Conservation (phyloP, 1,284 basidiomycete genomes). For the Papiliotrema flavescens region DNA sequence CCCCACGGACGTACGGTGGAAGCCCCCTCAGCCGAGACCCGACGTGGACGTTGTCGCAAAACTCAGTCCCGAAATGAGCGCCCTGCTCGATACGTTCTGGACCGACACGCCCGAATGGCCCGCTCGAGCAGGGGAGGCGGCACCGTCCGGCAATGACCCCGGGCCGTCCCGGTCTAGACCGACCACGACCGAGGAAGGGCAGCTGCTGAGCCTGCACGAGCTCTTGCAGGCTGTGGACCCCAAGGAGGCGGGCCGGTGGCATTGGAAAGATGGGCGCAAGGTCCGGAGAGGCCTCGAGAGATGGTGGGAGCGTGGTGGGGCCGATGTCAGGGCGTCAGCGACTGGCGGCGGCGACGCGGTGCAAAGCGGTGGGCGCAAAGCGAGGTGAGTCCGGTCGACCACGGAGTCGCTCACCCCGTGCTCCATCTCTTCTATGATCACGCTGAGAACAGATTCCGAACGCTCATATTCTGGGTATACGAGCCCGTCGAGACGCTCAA, state of each 20-base stretch:
- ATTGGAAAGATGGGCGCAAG: slow-evolving; percentile 91
- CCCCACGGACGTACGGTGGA: slow-evolving; percentile 25
- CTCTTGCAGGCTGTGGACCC: slow-evolving; percentile 72
- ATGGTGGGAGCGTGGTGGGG: slow-evolving; percentile 66
- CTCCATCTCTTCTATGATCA: too few species aligned
- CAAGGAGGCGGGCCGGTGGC: slow-evolving; percentile 77
- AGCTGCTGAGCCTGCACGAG: slow-evolving; percentile 60
- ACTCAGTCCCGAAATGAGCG: slow-evolving; percentile 19
- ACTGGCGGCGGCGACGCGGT: neutral
- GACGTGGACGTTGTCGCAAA: slow-evolving; percentile 31
- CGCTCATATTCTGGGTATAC: slow-evolving; percentile 89
- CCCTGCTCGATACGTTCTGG: slow-evolving; percentile 44
- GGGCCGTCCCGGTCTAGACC: slow-evolving; percentile 20
- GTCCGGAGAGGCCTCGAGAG: slow-evolving; percentile 76
- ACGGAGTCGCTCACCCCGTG: too few species aligned
- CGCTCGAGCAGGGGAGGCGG: neutral
- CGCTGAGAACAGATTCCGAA: slow-evolving; percentile 60
- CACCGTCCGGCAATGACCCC: neutral
- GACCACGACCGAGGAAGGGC: slow-evolving; percentile 54
- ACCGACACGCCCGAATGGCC: slow-evolving; percentile 32
- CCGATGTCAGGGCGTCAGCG: slow-evolving; percentile 49
- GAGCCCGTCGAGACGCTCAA: slow-evolving; percentile 65
- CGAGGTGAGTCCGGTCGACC: slow-evolving; percentile 18
- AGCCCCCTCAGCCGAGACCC: slow-evolving; percentile 38
- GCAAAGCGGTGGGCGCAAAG: slow-evolving; percentile 30